Evolutionary conservation across 1,139 yeast genomes (phyloP), one percentile per base, ranked within the genome.

Genomic region (Pichia inconspicua): DNA sequence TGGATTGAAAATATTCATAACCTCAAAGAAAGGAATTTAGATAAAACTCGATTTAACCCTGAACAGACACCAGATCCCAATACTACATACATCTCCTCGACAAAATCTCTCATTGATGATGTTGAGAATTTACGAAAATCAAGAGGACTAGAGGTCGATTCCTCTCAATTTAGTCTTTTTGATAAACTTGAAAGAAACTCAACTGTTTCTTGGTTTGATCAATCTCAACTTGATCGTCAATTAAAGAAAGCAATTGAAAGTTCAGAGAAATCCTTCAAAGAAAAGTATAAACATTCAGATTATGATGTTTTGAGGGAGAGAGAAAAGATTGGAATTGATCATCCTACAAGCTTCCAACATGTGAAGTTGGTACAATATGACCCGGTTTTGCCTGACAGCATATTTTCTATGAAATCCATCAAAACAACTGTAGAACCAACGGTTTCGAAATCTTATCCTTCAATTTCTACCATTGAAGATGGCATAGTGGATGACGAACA

Each of bases 51-150:
- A 5, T 10, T 14, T 10, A 90, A 83, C 37, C 8, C 10, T 6
- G 11, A 15, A 15, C 7, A 9, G 58, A 22, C 46, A 0, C 52
- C 43, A 46, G 38, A 45, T 34, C 38, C 14, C 10, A 42, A 45
- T 6, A 52, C 34, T 7, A 44, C 48, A 34, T 44, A 48, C 30
- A 51, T 50, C 10, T 39, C 46, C 2, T 65, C 69, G 1, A 74
- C 89, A 40, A 72, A 73, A 48, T 77, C 75, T 41, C 69, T 88
- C 15, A 74, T 85, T 67, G 71, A 72, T 31, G 94, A 86, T 58
- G 77, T 86, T 32, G 67, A 66, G 36, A 72, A 63, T 50, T 82
- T 88, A 53, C 70, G 92, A 46, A 66, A 64, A 17, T 42, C 63
- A 1, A 65, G 73, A 48, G 72, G 74, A 22, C 55, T 71, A 41